Evolutionary conservation across 371 early-diverging fungal genomes (phyloP).

Genomic region (Neoconidiobolus thromboides): DNA sequence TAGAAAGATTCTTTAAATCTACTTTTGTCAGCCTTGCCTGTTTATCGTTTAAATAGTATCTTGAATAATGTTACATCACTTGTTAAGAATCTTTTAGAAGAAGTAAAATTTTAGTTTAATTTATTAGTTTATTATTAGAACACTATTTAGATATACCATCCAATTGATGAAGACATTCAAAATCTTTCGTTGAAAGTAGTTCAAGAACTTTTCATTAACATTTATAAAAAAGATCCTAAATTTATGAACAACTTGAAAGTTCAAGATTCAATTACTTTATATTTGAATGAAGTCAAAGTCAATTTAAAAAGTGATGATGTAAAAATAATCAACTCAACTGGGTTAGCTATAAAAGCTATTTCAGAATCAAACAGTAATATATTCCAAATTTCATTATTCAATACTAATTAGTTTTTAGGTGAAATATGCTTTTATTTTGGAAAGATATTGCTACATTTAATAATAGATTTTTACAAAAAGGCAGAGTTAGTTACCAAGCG

Average conservation of each 20-base stretch:
- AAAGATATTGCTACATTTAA: not conserved
- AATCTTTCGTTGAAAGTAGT: conserved; percentile 32
- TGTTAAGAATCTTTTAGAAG: no score
- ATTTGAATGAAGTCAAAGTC: not conserved
- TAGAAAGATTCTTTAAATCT: no score
- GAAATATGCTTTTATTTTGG: not conserved
- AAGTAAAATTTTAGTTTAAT: no score
- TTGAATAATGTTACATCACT: no score
- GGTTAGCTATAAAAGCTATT: not conserved
- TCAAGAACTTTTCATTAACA: conserved; percentile 23
- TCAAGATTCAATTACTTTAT: not conserved
- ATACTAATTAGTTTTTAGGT: not conserved
- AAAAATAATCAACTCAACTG: not conserved
- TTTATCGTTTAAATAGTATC: no score
- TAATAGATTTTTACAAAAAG: conserved; percentile 6
- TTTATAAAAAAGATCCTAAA: not conserved
- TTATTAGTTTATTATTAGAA: no score
- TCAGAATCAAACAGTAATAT: not conserved
- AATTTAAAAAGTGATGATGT: not conserved
- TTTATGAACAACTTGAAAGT: not conserved
- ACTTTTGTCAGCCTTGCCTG: no score
- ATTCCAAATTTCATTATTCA: not conserved
- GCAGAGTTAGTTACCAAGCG: not conserved
- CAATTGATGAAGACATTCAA: conserved; percentile 41
- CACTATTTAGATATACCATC: conserved; percentile 27